These are phyloP conservation scores for Phytophthora capsici DNA, from an alignment of 352 stramenopile species.

Conservation along the genomic window DNA sequence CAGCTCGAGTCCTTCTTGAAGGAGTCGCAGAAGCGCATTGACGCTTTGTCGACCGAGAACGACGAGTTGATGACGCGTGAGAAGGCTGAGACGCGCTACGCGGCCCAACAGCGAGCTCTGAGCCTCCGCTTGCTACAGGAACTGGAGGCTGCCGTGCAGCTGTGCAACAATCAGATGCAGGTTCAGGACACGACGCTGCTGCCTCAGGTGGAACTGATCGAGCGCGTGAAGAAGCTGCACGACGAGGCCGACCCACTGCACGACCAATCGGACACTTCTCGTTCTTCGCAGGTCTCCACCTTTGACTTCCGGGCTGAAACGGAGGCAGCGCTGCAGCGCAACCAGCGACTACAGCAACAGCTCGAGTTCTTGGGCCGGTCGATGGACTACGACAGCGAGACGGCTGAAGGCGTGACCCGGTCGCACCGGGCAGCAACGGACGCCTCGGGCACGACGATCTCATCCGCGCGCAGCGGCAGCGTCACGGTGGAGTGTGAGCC, in stretches of 20 bases:
- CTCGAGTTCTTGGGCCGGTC: constrained; percentile 67
- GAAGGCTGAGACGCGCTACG: constrained; percentile 70
- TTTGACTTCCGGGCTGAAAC: constrained; percentile 70
- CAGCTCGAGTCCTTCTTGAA: constrained; percentile 83
- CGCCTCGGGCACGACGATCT: constrained; percentile 49
- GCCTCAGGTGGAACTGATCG: constrained; percentile 77
- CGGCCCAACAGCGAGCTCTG: constrained; percentile 56
- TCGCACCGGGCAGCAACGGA: constrained; percentile 50
- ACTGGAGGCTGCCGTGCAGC: constrained; percentile 75
- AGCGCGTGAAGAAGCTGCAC: constrained; percentile 75
- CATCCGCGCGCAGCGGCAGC: constrained; percentile 32
- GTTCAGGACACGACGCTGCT: constrained; percentile 58
- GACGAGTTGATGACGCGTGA: constrained; percentile 72
- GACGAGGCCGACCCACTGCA: constrained; percentile 46
- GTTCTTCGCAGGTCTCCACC: constrained; percentile 8
- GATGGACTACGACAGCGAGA: constrained; percentile 53
- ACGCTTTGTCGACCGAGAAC: constrained; percentile 65
- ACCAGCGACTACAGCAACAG: constrained; percentile 67
- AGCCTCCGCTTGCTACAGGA: constrained; percentile 76
- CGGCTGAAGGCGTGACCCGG: constrained; percentile 8
- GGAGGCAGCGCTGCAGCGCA: constrained; percentile 62
- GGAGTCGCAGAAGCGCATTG: constrained; percentile 79
- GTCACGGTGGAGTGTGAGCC: constrained; percentile 29
- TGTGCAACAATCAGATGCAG: constrained; percentile 67
- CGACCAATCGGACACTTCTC: constrained; percentile 29